Conservation (phyloP, 139 green algal species). For the Chlorella sp. region DNA sequence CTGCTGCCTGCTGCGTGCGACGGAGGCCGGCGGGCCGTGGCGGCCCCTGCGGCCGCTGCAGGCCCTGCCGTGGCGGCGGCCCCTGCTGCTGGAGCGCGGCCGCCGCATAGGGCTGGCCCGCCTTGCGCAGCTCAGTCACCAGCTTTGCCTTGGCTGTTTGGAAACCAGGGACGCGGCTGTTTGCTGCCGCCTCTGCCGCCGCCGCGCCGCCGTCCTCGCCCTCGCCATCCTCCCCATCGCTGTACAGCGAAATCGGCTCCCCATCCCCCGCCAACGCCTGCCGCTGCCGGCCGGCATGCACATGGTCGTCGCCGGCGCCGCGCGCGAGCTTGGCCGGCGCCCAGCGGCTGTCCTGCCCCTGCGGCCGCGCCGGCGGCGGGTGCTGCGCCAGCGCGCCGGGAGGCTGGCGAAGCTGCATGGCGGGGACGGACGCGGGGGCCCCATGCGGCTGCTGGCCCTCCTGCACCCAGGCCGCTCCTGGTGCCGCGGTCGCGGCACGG, state of each 20-base stretch:
- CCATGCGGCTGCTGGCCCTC: not conserved
- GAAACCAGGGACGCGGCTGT: constrained; percentile 24
- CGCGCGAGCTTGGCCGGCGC: not conserved
- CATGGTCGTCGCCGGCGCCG: constrained; percentile 4
- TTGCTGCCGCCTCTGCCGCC: not conserved
- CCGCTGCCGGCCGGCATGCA: constrained; percentile 12
- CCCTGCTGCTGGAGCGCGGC: not conserved
- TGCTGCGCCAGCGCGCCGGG: not conserved
- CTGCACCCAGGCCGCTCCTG: not conserved
- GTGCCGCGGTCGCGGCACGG: not conserved
- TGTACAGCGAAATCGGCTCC: not conserved
- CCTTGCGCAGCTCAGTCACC: constrained; percentile 17
- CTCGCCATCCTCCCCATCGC: not conserved
- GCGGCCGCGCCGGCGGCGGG: not conserved
- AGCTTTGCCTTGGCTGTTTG: constrained; percentile 36
- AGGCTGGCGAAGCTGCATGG: not conserved
- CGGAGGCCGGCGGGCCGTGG: not conserved
- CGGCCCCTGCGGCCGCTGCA: not conserved
- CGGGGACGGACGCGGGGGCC: not conserved
- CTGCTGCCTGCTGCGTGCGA: not conserved
- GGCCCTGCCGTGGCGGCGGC: not conserved
- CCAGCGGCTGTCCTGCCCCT: constrained; percentile 14
- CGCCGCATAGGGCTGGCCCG: constrained; percentile 16
- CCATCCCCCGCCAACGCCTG: not conserved
- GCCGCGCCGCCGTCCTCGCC: not conserved